Percentiles rank a stretch among this genome's conserved stretches.
phyloP scores from a whole-genome alignment of 2,329 filamentous ascomycete species.

The Plenodomus tracheiphilus region DNA sequence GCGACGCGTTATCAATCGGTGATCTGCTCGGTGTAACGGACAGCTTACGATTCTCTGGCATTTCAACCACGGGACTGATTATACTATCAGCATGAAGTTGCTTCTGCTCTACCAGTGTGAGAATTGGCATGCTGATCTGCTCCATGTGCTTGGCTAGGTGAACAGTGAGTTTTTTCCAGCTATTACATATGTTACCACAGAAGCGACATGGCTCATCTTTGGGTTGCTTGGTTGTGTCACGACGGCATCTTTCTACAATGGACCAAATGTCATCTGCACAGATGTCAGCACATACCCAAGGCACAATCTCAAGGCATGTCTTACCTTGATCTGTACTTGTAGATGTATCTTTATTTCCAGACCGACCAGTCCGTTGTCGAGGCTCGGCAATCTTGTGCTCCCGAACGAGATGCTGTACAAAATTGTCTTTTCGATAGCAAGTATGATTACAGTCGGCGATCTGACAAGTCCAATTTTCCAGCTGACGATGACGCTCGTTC shows the following conservation, averaged over 20 bases:
- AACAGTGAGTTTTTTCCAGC: constrained; percentile 93
- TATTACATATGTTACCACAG: constrained; percentile 77
- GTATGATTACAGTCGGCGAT: constrained; percentile 78
- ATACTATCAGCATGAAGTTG: constrained; percentile 43
- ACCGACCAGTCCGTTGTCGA: constrained; percentile 68
- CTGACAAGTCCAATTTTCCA: constrained; percentile 90
- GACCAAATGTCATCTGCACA: constrained; percentile 68
- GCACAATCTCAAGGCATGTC: not conserved
- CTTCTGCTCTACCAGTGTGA: constrained; percentile 52
- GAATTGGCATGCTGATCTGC: constrained; percentile 80
- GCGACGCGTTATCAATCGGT: constrained; percentile 36
- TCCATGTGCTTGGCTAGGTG: constrained; percentile 95
- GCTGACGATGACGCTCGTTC: constrained; percentile 84
- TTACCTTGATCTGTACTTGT: constrained; percentile 31
- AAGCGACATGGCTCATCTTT: constrained; percentile 83
- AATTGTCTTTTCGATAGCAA: constrained; percentile 89
- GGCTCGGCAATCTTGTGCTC: constrained; percentile 88
- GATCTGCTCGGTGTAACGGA: constrained; percentile 32
- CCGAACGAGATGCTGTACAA: constrained; percentile 86
- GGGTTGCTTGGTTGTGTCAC: constrained; percentile 66
- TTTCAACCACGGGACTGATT: constrained; percentile 43
- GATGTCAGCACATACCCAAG: not conserved
- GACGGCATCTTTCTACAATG: constrained; percentile 76
- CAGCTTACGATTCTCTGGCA: constrained; percentile 40
- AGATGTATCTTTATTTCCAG: constrained; percentile 40